Evolutionary conservation across 441 rosid species (phyloP), one percentile per base, ranked within the genome.

Genomic region (Sinapis alba): DNA sequence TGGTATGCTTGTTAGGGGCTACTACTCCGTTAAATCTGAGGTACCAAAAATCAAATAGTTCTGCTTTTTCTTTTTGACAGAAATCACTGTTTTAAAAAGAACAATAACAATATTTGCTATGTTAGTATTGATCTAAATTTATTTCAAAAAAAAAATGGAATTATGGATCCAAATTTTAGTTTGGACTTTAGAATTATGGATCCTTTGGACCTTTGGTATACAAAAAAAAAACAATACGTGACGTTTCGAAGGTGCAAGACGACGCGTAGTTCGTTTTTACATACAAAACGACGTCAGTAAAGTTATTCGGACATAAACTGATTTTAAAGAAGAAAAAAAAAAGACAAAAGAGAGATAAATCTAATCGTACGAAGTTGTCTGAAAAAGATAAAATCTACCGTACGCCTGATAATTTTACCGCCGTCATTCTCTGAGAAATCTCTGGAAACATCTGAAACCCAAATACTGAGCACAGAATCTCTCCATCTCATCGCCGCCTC

Each of bases 391-490:
- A 64, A 64, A 18, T 23, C 34, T 51, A 79, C 50, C 53, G 69
- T 63, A 34, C 16, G 16, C 61, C 68, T 41, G 71, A 24, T 24
- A 3, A 21, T 2, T 2, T 62, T 12, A 36, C 30, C 12, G 53
- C 53, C 53, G 30, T 62, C 53, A 85, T 60, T 89, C 86, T 15
- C 81, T 81, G 59, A 94, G 84, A 79, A 91, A 94, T 76, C 96
- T 84, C 84, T 90, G 92, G 69, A 94, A 82, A 82, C 98, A 94
- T 65, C 96, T 85, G 74, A 94, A 87, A 6, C 98, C 98, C 77
- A 94, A 78, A 75, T 90, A 84, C 64, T 88, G 84, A 65, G 93
- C 96, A 75, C 97, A 91, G 71, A 87, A 94, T 53, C 80, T 86
- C 79, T 90, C 93, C 98, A 91, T 76, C 71, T 91, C 96, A 4